Base-by-base conservation (phyloP, 176 grass and related monocot species). In the Dactylis glomerata region DNA sequence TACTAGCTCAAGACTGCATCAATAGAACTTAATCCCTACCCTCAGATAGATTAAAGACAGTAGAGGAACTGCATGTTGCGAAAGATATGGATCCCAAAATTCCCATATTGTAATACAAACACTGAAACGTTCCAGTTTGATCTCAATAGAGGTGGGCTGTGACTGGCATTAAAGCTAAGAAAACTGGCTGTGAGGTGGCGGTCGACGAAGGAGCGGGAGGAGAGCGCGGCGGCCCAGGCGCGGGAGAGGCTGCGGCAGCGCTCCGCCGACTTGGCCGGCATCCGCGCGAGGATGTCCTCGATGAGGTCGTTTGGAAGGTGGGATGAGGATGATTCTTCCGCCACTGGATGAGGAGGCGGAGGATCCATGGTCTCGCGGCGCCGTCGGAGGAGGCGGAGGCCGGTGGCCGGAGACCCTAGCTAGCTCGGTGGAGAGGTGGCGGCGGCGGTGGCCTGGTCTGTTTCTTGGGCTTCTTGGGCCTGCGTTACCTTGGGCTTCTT, bases 281-380 rank as follows among this genome's bases (percentile, higher is more conserved):
- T 68, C 33, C 65, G 65, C 19, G 66, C 66, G 66, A 68, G 40
- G 66, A 70, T 70, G 67, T 70, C 67, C 67, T 70, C 67, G 4
- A 24, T 40, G 10, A 70, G 67, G 20, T 70, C 67, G 22, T 70
- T 37, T 22, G 36, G 66, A 10, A 40, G 33, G 36, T 17, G 22
- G 20, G 66, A 54, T 22, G 51, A 69, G 34, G 10, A 3, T 10
- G 33, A 40, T 23, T 41, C n/a, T 10, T 58, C 19, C 36, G 36
- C 34, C 20, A 4, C 66, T 68, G 66, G 10, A 38, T n/a, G n/a
- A n/a, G n/a, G n/a, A n/a, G n/a, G n/a, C 4, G 66, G 66, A 23
- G 20, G 10, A 69, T 0, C 36, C 66, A 69, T 69, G 34, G 34
- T 1, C 9, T 34, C 34, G 9, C 36, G 33, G 3, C 17, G n/a